phyloP scores from a whole-genome alignment of 2,329 filamentous ascomycete species.

The Curvularia lunata region DNA sequence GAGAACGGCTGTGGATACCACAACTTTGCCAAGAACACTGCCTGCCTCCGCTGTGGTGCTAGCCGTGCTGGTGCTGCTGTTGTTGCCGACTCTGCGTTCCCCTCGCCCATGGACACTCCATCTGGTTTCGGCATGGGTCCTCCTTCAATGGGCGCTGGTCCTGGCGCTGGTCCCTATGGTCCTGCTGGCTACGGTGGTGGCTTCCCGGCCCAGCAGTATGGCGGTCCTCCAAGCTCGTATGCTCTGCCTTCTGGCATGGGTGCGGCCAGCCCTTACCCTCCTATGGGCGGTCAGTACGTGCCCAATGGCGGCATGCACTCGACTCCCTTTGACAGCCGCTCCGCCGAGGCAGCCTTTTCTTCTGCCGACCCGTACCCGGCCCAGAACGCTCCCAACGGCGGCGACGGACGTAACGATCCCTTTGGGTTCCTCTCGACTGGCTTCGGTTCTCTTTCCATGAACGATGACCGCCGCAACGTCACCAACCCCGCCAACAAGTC shows the following conservation, averaged over 20 bases:
- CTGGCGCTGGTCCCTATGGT: conserved; percentile 74
- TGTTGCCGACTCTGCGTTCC: conserved; percentile 90
- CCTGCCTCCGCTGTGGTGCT: conserved; percentile 93
- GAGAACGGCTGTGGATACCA: conserved; percentile 97
- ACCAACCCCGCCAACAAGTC: conserved; percentile 50
- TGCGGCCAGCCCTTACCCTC: conserved; percentile 78
- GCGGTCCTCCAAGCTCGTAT: conserved; percentile 86
- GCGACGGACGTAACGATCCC: conserved; percentile 71
- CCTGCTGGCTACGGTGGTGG: conserved; percentile 70
- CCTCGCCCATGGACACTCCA: conserved; percentile 85
- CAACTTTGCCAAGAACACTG: conserved; percentile 99
- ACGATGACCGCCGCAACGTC: conserved; percentile 60
- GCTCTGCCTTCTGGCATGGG: conserved; percentile 85
- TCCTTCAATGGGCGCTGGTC: conserved; percentile 80
- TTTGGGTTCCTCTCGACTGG: conserved; percentile 80
- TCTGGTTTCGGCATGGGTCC: conserved; percentile 85
- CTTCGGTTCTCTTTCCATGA: conserved; percentile 75
- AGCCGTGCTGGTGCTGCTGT: conserved; percentile 93
- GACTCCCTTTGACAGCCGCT: conserved; percentile 89
- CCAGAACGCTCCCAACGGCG: conserved; percentile 72
- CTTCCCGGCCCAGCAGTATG: conserved; percentile 78
- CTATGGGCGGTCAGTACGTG: conserved; percentile 76
- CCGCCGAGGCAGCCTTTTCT: conserved; percentile 92
- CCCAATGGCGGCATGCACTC: conserved; percentile 80
- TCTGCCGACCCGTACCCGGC: conserved; percentile 83